Conservation (phyloP, 768 basidiomycete species). For the Chalciporus pseudorubinellus region DNA sequence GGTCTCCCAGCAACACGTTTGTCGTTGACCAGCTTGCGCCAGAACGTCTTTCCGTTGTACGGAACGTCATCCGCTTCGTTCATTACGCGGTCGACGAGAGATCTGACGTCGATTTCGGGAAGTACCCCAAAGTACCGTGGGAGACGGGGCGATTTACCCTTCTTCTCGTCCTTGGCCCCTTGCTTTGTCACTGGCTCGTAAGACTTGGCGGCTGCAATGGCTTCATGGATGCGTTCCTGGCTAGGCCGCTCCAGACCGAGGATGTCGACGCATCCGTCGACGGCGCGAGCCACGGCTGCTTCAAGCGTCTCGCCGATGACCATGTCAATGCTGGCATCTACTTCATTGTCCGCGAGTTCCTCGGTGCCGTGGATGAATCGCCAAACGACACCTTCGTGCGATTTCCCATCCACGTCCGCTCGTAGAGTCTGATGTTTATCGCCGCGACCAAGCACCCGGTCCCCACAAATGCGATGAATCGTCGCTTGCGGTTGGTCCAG, state of each 20-base stretch:
- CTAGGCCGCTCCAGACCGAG: conserved; percentile 54
- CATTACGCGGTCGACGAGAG: conserved; percentile 46
- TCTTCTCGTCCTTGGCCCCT: conserved; percentile 35
- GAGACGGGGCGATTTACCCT: conserved; percentile 16
- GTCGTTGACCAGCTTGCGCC: conserved; percentile 42
- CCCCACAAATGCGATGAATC: conserved; percentile 71
- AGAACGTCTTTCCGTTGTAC: conserved; percentile 41
- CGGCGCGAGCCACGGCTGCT: conserved; percentile 54
- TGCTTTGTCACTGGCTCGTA: conserved; percentile 40
- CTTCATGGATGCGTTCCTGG: conserved; percentile 52
- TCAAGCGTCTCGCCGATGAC: conserved; percentile 53
- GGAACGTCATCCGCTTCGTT: conserved; percentile 31
- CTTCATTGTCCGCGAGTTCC: conserved; percentile 58
- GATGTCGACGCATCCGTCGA: conserved; percentile 53
- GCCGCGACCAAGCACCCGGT: conserved; percentile 74
- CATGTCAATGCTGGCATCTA: conserved; percentile 71
- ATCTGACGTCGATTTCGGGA: conserved; percentile 64
- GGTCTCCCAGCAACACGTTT: conserved; percentile 57
- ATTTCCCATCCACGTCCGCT: conserved; percentile 46
- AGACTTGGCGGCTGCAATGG: conserved; percentile 36
- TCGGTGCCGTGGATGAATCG: conserved; percentile 68
- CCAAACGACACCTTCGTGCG: conserved; percentile 82
- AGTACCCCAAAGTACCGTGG: conserved; percentile 79
- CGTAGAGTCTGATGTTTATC: conserved; percentile 82
- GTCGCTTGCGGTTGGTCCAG: conserved; percentile 54